phyloP scores from a whole-genome alignment of 331 rosid genomes.

The Malus hybrid region DNA sequence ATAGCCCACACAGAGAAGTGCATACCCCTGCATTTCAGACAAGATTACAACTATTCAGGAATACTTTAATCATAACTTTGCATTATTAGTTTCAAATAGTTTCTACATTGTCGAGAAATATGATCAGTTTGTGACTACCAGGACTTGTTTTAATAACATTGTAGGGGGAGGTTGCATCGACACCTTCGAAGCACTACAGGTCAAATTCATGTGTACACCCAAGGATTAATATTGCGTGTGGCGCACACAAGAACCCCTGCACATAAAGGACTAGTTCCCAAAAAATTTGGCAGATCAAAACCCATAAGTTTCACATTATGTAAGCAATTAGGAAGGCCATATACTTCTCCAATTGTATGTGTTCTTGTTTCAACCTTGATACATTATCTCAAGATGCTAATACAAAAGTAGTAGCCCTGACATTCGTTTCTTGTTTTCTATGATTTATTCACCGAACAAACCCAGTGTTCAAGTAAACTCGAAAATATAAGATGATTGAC shows the following conservation, averaged over 20 bases:
- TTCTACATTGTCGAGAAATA: background rate
- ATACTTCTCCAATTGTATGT: too few relatives aligned
- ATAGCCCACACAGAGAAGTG: conserved; percentile 94
- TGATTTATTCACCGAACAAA: background rate
- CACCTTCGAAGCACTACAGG: background rate
- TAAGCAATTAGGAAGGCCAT: background rate
- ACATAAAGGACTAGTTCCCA: background rate
- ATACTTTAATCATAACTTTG: too few relatives aligned
- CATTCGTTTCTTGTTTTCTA: background rate
- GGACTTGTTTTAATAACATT: background rate
- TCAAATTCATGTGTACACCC: too few relatives aligned
- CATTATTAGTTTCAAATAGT: background rate
- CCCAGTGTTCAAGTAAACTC: background rate
- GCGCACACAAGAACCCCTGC: too few relatives aligned
- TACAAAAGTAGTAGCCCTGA: background rate
- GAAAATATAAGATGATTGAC: background rate
- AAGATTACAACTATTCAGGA: background rate
- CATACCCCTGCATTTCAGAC: conserved; percentile 74
- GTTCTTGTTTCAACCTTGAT: background rate
- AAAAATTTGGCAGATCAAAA: background rate
- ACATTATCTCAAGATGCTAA: background rate
- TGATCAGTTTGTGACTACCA: background rate
- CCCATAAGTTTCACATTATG: background rate
- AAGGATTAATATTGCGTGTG: too few relatives aligned
- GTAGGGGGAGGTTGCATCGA: background rate